phyloP scores from a whole-genome alignment of 805 yeast genomes.

The Candida berthetii region DNA sequence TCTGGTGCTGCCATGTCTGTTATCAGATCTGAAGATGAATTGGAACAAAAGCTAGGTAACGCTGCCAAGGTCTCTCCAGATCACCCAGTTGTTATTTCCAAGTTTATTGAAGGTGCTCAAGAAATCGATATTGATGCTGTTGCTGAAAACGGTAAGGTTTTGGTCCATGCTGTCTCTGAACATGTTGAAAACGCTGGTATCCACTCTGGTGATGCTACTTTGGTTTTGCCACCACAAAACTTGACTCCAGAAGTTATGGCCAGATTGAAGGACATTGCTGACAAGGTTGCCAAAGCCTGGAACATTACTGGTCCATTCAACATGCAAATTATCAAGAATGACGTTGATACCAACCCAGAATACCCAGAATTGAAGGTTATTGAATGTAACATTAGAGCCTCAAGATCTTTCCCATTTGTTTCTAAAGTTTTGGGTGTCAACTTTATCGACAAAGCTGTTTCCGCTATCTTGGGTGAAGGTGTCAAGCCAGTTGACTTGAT shows the following conservation, averaged over 20 bases:
- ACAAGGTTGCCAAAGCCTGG: conserved; percentile 91
- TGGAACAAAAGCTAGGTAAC: conserved; percentile 72
- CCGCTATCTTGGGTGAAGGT: conserved; percentile 67
- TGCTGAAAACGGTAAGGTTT: conserved; percentile 79
- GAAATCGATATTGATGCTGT: conserved; percentile 98
- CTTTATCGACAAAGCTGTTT: conserved; percentile 92
- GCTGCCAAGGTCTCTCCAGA: conserved; percentile 94
- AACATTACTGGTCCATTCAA: conserved; percentile 97
- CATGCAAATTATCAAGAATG: conserved; percentile 91
- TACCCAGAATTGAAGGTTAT: conserved; percentile 81
- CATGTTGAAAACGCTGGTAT: conserved; percentile 99
- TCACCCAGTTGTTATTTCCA: conserved; percentile 96
- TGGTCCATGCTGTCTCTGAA: conserved; percentile 94
- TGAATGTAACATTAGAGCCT: conserved; percentile 98
- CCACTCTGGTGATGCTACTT: conserved; percentile 98
- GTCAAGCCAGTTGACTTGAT: conserved; percentile 77
- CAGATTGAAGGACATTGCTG: conserved; percentile 83
- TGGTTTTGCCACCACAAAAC: conserved; percentile 86
- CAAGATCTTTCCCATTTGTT: conserved; percentile 98
- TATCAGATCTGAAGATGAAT: conserved; percentile 70
- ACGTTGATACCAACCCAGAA: conserved; percentile 49
- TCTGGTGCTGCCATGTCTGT: conserved; percentile 99
- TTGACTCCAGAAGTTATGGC: conserved; percentile 59
- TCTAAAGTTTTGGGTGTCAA: conserved; percentile 94
- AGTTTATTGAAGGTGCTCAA: conserved; percentile 92